Evolutionary conservation across 2,329 filamentous ascomycete species (phyloP).

Genomic region (Fusarium goolgardi): DNA sequence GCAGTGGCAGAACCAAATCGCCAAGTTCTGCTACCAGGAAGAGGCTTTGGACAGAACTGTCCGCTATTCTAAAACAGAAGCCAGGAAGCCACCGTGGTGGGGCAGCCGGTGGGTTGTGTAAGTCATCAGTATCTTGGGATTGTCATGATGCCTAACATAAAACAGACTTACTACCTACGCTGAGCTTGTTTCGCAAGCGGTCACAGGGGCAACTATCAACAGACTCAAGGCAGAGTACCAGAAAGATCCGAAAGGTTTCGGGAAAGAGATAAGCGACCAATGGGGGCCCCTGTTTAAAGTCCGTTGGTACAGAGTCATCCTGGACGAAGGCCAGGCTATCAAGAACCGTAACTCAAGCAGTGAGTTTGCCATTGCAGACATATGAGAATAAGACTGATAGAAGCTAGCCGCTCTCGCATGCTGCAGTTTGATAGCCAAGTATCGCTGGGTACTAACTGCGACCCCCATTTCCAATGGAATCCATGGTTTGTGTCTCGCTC

Average conservation of each 20-base stretch:
- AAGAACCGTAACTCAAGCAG: neutral
- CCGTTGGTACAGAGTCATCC: neutral
- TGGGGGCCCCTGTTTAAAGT: neutral
- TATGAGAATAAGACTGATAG: neutral
- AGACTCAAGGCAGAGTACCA: neutral
- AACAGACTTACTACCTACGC: neutral
- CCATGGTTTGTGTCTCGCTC: neutral
- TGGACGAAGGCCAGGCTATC: neutral
- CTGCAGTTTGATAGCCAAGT: neutral
- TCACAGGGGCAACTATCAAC: neutral
- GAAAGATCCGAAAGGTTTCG: neutral
- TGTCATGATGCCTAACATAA: neutral
- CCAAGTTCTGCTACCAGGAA: neutral
- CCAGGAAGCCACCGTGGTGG: neutral
- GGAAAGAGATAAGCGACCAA: neutral
- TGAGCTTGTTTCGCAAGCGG: neutral
- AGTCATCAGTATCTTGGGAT: neutral
- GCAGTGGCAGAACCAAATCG: neutral
- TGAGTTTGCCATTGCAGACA: neutral
- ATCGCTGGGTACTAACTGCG: neutral
- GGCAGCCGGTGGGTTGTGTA: neutral
- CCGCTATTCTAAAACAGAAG: neutral
- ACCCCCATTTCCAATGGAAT: neutral
- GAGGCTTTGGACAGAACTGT: neutral
- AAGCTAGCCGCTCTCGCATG: neutral